Evolutionary conservation across 768 basidiomycete species (phyloP).

Genomic region (Rhodotorula paludigena): DNA sequence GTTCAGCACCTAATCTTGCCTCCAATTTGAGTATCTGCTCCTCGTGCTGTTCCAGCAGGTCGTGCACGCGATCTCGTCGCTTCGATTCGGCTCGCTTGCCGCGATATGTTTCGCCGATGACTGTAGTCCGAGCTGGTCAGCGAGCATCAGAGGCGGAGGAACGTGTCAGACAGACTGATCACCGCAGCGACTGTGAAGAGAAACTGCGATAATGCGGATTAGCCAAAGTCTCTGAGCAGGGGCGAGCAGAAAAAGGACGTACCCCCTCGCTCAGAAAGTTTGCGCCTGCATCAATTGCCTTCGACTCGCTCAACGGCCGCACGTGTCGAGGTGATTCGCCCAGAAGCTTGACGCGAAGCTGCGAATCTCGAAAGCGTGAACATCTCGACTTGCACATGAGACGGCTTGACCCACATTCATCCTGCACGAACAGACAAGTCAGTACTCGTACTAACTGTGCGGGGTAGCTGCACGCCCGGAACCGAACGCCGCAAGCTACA

Average conservation of each 20-base stretch:
- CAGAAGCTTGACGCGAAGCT: conserved; percentile 28
- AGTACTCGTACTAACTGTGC: no score
- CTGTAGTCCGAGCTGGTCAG: not conserved
- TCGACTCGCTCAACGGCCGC: conserved; percentile 30
- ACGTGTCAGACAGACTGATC: conserved; percentile 8
- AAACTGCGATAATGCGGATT: not conserved
- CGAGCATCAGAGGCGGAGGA: not conserved
- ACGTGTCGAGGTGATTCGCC: conserved; percentile 35
- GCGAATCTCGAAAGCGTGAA: not conserved
- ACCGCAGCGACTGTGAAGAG: conserved; percentile 21
- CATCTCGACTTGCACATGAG: no score
- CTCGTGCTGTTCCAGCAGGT: conserved; percentile 20
- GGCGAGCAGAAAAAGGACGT: not conserved
- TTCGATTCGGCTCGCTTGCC: conserved; percentile 13
- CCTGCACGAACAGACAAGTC: not conserved
- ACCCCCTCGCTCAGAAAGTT: conserved; percentile 35
- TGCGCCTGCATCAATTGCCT: conserved; percentile 37
- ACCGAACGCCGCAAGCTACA: not conserved
- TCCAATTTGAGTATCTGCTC: conserved; percentile 6
- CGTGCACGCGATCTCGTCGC: conserved; percentile 22
- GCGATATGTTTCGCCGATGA: conserved; percentile 35
- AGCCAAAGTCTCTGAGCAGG: no score
- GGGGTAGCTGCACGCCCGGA: no score
- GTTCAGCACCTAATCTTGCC: conserved; percentile 3
- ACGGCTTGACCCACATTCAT: conserved; percentile 32